These are phyloP conservation scores for Perkinsus marinus DNA, from an alignment of 169 alveolate genomes.

Conservation along the genomic window DNA sequence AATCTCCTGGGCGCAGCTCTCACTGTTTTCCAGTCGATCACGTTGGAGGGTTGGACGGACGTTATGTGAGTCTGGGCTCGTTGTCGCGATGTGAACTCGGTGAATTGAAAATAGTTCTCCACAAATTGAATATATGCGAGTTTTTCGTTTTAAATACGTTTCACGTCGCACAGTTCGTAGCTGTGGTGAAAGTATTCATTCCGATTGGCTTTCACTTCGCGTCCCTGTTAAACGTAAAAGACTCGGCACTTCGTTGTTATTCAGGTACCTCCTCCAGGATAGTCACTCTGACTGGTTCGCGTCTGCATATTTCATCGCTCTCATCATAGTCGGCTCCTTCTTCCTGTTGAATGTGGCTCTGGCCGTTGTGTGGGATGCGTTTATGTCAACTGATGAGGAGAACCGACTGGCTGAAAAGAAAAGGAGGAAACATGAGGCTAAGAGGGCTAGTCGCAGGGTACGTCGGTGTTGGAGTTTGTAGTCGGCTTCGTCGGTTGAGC, in stretches of 20 bases:
- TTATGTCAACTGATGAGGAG: not conserved
- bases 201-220: no score
- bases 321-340: not conserved
- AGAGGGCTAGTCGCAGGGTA: not conserved
- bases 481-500: not conserved
- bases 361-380: conserved; percentile 8
- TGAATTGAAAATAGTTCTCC: no score
- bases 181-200: no score
- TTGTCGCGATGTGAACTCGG: no score
- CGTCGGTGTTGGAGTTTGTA: not conserved
- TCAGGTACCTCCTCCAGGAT: not conserved
- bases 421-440: not conserved
- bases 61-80: conserved; percentile 32
- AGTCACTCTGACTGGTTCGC: conserved; percentile 3
- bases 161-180: no score
- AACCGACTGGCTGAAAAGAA: not conserved
- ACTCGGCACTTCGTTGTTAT: not conserved
- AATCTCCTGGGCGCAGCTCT: not conserved
- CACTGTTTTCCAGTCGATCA: conserved; percentile 8
- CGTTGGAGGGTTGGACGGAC: conserved; percentile 47
- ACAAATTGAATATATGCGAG: no score
- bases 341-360: conserved; percentile 7
- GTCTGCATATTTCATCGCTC: not conserved
- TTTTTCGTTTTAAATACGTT: no score
- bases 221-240: no score